Conservation (phyloP, 2,329 filamentous ascomycete genomes). For the Colletotrichum abscissum region DNA sequence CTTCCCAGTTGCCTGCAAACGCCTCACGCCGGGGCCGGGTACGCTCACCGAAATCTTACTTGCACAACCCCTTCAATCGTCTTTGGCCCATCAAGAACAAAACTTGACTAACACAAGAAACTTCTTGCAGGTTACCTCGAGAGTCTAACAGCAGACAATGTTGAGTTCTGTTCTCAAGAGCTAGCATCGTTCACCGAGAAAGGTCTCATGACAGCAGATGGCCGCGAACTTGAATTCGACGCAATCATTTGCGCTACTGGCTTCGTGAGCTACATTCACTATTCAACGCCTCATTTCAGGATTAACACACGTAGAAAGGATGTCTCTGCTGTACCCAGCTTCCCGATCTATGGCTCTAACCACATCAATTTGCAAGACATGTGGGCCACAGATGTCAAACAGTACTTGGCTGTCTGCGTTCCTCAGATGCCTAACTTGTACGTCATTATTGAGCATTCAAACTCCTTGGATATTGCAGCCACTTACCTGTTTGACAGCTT, state of each 20-base stretch:
- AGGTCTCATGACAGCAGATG: background rate
- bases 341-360: background rate
- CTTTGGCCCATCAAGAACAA: background rate
- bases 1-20: slow-evolving; percentile 1
- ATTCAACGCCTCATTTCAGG: background rate
- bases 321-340: background rate
- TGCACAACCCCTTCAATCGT: too few relatives aligned
- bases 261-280: background rate
- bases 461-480: fast-evolving
- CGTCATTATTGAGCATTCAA: fast-evolving
- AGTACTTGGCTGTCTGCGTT: background rate
- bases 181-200: background rate
- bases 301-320: background rate
- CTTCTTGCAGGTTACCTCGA: slow-evolving; percentile 1
- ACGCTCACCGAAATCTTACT: background rate
- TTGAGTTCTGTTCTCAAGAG: background rate
- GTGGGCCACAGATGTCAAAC: background rate
- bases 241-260: slow-evolving; percentile 16
- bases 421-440: slow-evolving; percentile 5
- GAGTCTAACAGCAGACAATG: background rate
- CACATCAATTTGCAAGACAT: background rate
- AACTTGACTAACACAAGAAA: background rate
- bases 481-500: background rate
- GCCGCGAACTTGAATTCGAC: background rate
- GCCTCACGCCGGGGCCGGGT: background rate